Conservation (phyloP, 2,329 filamentous ascomycete genomes). For the Pseudogymnoascus sp. region DNA sequence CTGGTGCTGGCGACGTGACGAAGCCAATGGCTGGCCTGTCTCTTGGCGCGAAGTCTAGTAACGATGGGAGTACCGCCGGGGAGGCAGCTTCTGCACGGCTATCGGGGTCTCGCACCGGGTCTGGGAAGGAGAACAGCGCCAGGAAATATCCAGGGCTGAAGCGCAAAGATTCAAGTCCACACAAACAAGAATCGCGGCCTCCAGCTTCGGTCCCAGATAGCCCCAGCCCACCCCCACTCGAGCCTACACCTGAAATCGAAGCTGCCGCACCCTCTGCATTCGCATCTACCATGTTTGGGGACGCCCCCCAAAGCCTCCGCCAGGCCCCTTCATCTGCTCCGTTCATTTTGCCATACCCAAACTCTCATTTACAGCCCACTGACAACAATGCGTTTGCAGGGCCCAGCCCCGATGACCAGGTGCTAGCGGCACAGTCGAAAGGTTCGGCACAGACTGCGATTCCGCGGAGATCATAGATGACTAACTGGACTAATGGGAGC, state of each 20-base stretch:
- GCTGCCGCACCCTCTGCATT: conserved; percentile 33
- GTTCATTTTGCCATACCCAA: conserved; percentile 35
- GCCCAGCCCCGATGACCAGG: conserved; percentile 87
- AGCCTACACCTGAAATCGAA: conserved; percentile 19
- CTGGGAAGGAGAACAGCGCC: conserved; percentile 10
- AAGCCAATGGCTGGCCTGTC: conserved; percentile 23
- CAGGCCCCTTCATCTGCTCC: conserved; percentile 17
- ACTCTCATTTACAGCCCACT: conserved; percentile 35
- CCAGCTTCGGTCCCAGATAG: conserved; percentile 11
- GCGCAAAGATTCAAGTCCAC: conserved; percentile 27
- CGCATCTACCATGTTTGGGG: conserved; percentile 38
- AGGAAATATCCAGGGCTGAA: conserved; percentile 27
- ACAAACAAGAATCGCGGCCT: conserved; percentile 22
- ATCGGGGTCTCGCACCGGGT: neutral
- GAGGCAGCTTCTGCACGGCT: neutral
- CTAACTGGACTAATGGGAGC: conserved; percentile 25
- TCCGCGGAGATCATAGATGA: conserved; percentile 22
- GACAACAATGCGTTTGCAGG: conserved; percentile 62
- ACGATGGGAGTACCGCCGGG: neutral
- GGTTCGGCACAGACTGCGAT: conserved; percentile 50
- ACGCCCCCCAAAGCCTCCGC: conserved; percentile 15
- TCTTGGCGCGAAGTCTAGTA: neutral
- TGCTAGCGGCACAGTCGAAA: conserved; percentile 82
- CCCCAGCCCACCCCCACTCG: neutral
- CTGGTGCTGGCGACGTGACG: conserved; percentile 17